Evolutionary conservation across 2,329 filamentous ascomycete species (phyloP), one percentile per base, ranked within the genome.

Genomic region (Emmonsia crescens): DNA sequence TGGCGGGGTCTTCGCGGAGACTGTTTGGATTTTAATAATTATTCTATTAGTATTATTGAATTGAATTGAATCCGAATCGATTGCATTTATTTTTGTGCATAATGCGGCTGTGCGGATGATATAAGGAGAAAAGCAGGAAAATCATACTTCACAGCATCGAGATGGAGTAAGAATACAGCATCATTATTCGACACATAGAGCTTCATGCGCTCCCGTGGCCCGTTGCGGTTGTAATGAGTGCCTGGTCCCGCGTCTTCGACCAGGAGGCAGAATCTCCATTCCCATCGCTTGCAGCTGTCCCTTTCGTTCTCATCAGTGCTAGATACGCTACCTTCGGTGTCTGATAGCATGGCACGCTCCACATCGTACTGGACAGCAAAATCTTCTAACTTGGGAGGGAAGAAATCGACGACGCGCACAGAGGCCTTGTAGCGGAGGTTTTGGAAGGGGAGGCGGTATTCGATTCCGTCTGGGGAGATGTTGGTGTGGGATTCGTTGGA

Each of bases 361-460:
- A 72, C 75, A 2, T 76, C 77, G 60, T 78, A 78, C 36, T 72
- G 74, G 49, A 78, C 68, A 2, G 88, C 79, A 71, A 96, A 96
- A 62, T 93, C 84, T 65, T 85, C 82, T 1, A 96, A 76, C 0
- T 80, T 79, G 2, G 79, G 75, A 0, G 93, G 93, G 62, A 82
- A 84, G 72, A 89, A 96, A 74, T 96, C 89, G 42, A 96, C 82
- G 1, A 96, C 86, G n/a, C 89, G 86, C 42, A 89, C 86, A 40
- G 82, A 79, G 27, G 84, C 78, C 55, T 85, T 83, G 71, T 91
- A 91, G 49, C 85, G 88, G 61, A 82, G 77, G 69, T 92, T 91
- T 61, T 85, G 80, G 68, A 96, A 96, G 0, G 91, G 89, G 0
- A 92, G 69, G 2, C 68, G 70, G 62, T 78, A 78, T 27, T 72